These are phyloP conservation scores for Durusdinium trenchii DNA, from an alignment of 73 alveolate species.

Conservation along the genomic window DNA sequence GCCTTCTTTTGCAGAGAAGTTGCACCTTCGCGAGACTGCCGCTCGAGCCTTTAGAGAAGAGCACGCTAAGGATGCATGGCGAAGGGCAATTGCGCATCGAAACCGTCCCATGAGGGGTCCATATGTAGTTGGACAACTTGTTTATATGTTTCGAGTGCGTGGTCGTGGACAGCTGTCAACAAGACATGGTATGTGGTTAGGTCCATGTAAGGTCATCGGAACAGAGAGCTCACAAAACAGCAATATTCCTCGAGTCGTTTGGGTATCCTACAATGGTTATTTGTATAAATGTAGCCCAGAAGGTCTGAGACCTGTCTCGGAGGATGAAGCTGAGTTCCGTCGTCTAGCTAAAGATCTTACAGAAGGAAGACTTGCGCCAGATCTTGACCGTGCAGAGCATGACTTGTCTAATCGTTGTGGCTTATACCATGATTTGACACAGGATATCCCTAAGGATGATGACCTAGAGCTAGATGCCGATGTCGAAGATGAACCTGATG, in stretches of 20 bases:
- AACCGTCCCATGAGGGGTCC: neutral
- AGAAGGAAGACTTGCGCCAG: neutral
- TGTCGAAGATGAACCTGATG: neutral
- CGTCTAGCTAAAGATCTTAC: neutral
- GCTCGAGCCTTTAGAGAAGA: neutral
- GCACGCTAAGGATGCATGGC: neutral
- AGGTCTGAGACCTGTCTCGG: neutral
- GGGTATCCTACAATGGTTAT: neutral
- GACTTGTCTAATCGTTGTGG: neutral
- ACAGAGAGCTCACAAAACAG: neutral
- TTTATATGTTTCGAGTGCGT: neutral
- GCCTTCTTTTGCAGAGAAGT: neutral
- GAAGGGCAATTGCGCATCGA: neutral
- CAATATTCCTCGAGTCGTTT: neutral
- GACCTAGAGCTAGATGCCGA: neutral
- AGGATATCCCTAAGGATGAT: neutral
- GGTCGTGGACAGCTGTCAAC: neutral
- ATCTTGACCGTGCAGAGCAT: neutral
- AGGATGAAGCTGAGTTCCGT: neutral
- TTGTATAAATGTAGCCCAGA: conserved; percentile 22
- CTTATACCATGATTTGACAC: neutral
- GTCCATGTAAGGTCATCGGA: neutral
- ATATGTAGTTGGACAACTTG: neutral
- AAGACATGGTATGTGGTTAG: neutral
- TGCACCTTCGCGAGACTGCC: neutral